These are phyloP conservation scores for Leccinum disarticulatum DNA, from an alignment of 768 basidiomycete genomes.

Conservation along the genomic window DNA sequence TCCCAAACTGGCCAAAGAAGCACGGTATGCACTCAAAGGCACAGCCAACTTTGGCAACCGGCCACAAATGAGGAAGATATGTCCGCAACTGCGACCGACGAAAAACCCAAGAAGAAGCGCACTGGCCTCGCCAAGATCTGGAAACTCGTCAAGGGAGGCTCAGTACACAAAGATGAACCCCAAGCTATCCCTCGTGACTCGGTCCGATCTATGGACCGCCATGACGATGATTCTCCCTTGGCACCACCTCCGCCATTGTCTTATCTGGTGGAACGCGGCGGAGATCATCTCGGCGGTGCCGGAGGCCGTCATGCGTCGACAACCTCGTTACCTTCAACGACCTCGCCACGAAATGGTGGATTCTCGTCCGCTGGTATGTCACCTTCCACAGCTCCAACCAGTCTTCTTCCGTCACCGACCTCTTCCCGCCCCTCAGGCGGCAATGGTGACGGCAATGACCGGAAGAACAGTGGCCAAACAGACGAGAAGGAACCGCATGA, in stretches of 20 bases:
- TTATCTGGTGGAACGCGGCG: slow-evolving; percentile 67
- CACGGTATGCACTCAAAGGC: slow-evolving; percentile 36
- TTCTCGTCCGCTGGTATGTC: slow-evolving; percentile 63
- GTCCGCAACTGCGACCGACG: slow-evolving; percentile 31
- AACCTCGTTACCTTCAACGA: slow-evolving; percentile 61
- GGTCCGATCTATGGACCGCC: slow-evolving; percentile 39
- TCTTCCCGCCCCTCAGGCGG: slow-evolving; percentile 64
- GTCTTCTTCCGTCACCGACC: slow-evolving; percentile 70
- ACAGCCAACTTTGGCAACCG: slow-evolving; percentile 55
- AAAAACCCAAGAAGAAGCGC: slow-evolving; percentile 73
- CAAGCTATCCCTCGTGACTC: slow-evolving; percentile 30
- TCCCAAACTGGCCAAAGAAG: slow-evolving; percentile 37
- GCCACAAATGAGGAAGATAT: slow-evolving; percentile 36
- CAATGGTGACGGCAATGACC: slow-evolving; percentile 51
- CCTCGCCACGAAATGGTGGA: slow-evolving; percentile 54
- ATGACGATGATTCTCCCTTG: slow-evolving; percentile 73
- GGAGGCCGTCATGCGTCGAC: slow-evolving; percentile 63
- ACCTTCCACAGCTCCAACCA: slow-evolving; percentile 74
- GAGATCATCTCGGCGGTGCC: slow-evolving; percentile 45
- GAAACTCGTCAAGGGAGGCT: slow-evolving; percentile 66
- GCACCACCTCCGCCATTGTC: slow-evolving; percentile 91
- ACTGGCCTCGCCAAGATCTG: slow-evolving; percentile 79
- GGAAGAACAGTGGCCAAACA: slow-evolving; percentile 40
- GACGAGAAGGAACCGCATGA: slow-evolving; percentile 46
- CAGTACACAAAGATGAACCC: slow-evolving; percentile 42